Conservation (phyloP, 495 filamentous ascomycete species). For the Aspergillus sclerotioniger region DNA sequence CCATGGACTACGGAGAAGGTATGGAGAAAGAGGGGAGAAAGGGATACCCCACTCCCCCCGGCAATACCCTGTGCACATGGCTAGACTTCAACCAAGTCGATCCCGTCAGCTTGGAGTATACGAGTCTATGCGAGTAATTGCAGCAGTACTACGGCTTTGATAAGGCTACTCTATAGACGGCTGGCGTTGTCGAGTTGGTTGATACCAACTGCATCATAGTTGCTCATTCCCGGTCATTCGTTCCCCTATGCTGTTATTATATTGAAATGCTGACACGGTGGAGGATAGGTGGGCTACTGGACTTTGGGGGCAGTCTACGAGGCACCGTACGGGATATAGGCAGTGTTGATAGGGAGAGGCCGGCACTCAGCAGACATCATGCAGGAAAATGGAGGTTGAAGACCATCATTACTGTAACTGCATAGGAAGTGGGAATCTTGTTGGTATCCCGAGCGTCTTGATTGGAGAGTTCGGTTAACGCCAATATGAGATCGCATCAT, state of each 20-base stretch:
- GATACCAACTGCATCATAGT: too few relatives aligned
- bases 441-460: background rate
- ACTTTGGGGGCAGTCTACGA: too few relatives aligned
- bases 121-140: background rate
- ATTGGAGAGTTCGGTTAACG: background rate
- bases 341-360: background rate
- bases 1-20: background rate
- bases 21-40: background rate
- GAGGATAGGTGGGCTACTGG: too few relatives aligned
- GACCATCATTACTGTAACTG: background rate
- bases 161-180: too few relatives aligned
- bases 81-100: constrained; percentile 4
- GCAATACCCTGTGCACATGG: constrained; percentile 3
- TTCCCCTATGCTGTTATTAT: too few relatives aligned
- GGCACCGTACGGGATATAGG: too few relatives aligned
- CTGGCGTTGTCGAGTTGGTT: too few relatives aligned
- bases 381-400: background rate
- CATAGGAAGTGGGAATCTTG: background rate
- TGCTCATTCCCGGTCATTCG: too few relatives aligned
- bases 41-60: background rate
- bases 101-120: constrained; percentile 4
- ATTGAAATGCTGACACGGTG: too few relatives aligned
- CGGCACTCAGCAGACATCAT: background rate
- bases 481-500: background rate
- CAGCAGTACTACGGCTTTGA: background rate